Conservation (phyloP, 2,329 filamentous ascomycete genomes). For the Xylariaceae sp. region DNA sequence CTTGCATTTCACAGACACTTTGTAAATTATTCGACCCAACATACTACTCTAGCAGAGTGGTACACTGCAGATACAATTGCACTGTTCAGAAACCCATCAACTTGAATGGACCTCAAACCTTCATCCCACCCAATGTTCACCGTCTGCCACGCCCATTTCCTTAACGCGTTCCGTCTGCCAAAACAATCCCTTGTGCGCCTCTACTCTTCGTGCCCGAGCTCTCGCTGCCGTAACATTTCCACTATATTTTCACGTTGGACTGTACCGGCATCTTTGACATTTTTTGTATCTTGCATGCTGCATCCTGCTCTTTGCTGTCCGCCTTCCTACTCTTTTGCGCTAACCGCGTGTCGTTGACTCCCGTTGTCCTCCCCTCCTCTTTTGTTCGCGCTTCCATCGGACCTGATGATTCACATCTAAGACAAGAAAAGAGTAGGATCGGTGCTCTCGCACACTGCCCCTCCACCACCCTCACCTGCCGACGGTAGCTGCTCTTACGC, state of each 20-base stretch:
- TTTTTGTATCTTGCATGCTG: too few relatives aligned
- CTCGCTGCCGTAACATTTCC: neutral
- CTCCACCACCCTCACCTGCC: constrained; percentile 24
- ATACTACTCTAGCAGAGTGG: too few relatives aligned
- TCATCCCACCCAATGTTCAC: constrained; percentile 1
- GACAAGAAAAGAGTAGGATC: constrained; percentile 17
- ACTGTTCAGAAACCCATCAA: too few relatives aligned
- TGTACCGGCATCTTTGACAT: too few relatives aligned
- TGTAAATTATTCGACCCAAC: too few relatives aligned
- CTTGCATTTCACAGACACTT: too few relatives aligned
- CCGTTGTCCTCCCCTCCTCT: neutral
- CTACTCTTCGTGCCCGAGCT: neutral
- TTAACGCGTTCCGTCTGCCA: neutral
- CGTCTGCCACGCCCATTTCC: constrained; percentile 1
- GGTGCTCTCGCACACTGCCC: constrained; percentile 24
- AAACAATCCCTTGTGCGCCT: neutral
- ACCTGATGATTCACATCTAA: constrained; percentile 28
- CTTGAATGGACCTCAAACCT: too few relatives aligned
- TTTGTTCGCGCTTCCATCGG: constrained; percentile 6
- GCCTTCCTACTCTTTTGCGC: neutral
- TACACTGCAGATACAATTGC: too few relatives aligned
- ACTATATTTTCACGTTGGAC: too few relatives aligned
- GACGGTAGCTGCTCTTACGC: constrained; percentile 10
- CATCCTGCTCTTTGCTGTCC: neutral
- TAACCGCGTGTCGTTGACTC: neutral